A percentile compares a stretch with the other conserved stretches of the same genome.
These are phyloP conservation scores for Eucalyptus pauciflora DNA, from an alignment of 345 rosid species.

Conservation along the genomic window DNA sequence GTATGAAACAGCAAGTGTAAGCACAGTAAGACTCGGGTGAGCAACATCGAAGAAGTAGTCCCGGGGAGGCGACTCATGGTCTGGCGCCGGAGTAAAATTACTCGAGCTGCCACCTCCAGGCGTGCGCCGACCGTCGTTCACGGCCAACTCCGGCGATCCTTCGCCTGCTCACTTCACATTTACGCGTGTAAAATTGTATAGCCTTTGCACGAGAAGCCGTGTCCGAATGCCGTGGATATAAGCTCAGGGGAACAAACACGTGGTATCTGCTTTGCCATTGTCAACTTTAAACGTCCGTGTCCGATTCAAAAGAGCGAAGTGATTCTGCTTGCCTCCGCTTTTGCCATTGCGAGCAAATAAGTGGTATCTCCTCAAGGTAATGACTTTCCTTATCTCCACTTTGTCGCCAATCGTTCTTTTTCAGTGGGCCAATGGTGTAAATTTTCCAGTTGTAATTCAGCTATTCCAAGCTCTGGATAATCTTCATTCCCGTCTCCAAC, in stretches of 20 bases:
- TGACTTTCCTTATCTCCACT: too few relatives aligned
- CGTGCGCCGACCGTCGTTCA: background rate
- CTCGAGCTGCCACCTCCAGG: background rate
- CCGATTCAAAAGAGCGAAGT: too few relatives aligned
- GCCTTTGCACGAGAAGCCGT: too few relatives aligned
- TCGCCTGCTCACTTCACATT: too few relatives aligned
- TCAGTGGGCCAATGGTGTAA: background rate
- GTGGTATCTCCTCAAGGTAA: too few relatives aligned
- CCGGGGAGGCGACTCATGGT: background rate
- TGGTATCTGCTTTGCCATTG: too few relatives aligned
- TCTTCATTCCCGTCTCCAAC: background rate
- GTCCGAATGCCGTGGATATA: too few relatives aligned
- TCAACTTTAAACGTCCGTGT: too few relatives aligned
- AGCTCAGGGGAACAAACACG: too few relatives aligned
- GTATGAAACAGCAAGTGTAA: background rate
- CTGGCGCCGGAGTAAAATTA: background rate
- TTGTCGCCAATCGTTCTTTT: background rate
- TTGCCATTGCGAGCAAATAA: too few relatives aligned
- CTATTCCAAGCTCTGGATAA: background rate
- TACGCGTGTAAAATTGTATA: too few relatives aligned
- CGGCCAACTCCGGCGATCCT: background rate
- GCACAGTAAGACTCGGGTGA: background rate
- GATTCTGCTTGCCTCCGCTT: too few relatives aligned
- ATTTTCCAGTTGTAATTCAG: background rate
- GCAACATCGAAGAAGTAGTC: background rate